Conservation (phyloP, 2,329 filamentous ascomycete species). For the Colletotrichum shisoi region DNA sequence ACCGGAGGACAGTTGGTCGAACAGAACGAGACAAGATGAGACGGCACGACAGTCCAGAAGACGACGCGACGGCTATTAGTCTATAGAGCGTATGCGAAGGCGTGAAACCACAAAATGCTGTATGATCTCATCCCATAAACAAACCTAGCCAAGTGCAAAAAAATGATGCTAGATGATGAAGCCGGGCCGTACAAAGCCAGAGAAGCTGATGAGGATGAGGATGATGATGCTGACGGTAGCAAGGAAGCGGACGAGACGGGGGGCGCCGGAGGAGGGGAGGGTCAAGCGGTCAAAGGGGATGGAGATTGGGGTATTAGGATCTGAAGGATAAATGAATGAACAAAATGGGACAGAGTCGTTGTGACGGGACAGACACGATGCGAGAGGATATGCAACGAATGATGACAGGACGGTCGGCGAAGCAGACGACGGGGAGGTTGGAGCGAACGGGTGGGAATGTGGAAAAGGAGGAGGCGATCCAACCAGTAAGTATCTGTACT, state of each 20-base stretch:
- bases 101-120: conserved; percentile 28
- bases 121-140: conserved; percentile 38
- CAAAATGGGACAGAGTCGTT: conserved; percentile 21
- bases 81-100: conserved; percentile 31
- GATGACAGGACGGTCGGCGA: conserved; percentile 38
- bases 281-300: conserved; percentile 13
- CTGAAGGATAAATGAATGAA: conserved; percentile 35
- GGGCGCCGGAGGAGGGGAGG: not conserved
- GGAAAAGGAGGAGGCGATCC: conserved; percentile 39
- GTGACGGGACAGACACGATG: conserved; percentile 28
- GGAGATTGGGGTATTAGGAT: conserved; percentile 30
- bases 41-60: conserved; percentile 11
- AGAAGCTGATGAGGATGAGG: conserved; percentile 1
- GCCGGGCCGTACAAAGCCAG: conserved; percentile 9
- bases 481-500: conserved; percentile 16
- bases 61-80: conserved; percentile 33
- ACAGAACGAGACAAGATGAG: conserved; percentile 13
- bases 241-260: conserved; percentile 19
- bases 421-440: conserved; percentile 38
- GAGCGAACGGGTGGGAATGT: conserved; percentile 37
- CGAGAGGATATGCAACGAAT: conserved; percentile 33
- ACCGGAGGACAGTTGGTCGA: conserved; percentile 25
- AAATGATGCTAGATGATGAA: conserved; percentile 30
- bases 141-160: conserved; percentile 35
- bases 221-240: not conserved